These are phyloP conservation scores for Cyclocybe cylindracea DNA, from an alignment of 768 basidiomycete species.

Conservation along the genomic window DNA sequence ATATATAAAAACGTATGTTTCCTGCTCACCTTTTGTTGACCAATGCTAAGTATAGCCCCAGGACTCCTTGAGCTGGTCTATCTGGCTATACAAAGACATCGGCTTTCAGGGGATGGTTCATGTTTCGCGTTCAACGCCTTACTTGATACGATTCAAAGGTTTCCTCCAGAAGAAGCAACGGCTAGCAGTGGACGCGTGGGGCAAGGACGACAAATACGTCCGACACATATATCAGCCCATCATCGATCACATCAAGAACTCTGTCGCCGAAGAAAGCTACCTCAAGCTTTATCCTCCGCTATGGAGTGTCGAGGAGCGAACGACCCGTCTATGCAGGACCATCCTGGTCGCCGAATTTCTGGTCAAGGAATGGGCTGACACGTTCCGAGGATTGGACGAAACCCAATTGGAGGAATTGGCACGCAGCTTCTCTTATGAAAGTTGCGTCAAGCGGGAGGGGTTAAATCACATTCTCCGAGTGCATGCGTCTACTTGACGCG, in stretches of 20 bases:
- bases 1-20: slow-evolving; percentile 63
- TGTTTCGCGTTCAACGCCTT: slow-evolving; percentile 64
- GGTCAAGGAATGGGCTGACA: slow-evolving; percentile 71
- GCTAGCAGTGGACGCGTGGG: slow-evolving; percentile 78
- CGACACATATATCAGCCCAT: slow-evolving; percentile 65
- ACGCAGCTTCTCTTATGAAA: slow-evolving; percentile 70
- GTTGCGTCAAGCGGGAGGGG: slow-evolving; percentile 69
- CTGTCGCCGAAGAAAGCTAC: slow-evolving; percentile 46
- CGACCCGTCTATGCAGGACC: slow-evolving; percentile 63
- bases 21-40: not conserved
- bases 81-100: slow-evolving; percentile 87
- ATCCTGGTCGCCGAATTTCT: slow-evolving; percentile 74
- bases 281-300: slow-evolving; percentile 61
- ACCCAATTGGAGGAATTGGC: slow-evolving; percentile 71
- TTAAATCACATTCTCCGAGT: slow-evolving; percentile 55
- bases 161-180: slow-evolving; percentile 77
- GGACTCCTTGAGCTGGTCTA: slow-evolving; percentile 75
- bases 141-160: slow-evolving; percentile 64
- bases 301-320: slow-evolving; percentile 62
- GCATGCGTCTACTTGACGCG: slow-evolving; percentile 26
- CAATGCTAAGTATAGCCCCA: slow-evolving; percentile 17
- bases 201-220: slow-evolving; percentile 63
- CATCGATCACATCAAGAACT: slow-evolving; percentile 56
- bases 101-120: slow-evolving; percentile 86
- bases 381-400: slow-evolving; percentile 58